These are phyloP conservation scores for Purpureocillium lavendulum DNA, from an alignment of 2,329 filamentous ascomycete genomes.

Conservation along the genomic window DNA sequence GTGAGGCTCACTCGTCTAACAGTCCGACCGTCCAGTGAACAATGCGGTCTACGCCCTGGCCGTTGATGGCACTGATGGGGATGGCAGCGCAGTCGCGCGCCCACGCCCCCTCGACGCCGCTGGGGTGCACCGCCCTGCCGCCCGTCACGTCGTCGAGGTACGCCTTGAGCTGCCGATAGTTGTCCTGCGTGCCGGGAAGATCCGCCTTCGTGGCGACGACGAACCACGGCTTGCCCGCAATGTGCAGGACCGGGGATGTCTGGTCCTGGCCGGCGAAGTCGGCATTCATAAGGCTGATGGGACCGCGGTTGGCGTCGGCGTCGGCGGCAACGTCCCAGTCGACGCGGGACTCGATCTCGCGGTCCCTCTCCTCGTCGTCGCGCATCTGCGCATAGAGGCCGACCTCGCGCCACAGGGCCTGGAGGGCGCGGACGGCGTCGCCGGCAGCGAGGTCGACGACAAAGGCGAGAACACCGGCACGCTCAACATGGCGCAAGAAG, in stretches of 20 bases:
- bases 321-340: conserved; percentile 51
- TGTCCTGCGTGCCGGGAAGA: conserved; percentile 66
- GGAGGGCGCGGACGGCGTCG: conserved; percentile 69
- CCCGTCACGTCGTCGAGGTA: conserved; percentile 63
- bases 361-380: conserved; percentile 62
- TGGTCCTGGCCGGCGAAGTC: conserved; percentile 9
- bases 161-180: conserved; percentile 59
- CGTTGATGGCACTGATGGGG: conserved; percentile 83
- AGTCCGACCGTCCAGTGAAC: conserved; percentile 65
- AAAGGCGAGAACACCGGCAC: conserved; percentile 86
- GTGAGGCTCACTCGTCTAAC: conserved; percentile 37
- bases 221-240: conserved; percentile 94
- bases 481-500: conserved; percentile 90
- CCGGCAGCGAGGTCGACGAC: conserved; percentile 79
- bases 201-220: conserved; percentile 93
- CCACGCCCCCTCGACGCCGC: conserved; percentile 51
- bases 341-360: conserved; percentile 48
- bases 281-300: conserved; percentile 15
- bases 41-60: conserved; percentile 71
- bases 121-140: conserved; percentile 63
- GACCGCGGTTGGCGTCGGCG: conserved; percentile 26
- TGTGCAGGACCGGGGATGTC: conserved; percentile 45
- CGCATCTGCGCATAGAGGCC: conserved; percentile 75
- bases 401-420: conserved; percentile 84
- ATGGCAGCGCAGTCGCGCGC: conserved; percentile 58